Evolutionary conservation across 441 rosid species (phyloP), one percentile per base, ranked within the genome.

Genomic region (Eruca vesicaria): DNA sequence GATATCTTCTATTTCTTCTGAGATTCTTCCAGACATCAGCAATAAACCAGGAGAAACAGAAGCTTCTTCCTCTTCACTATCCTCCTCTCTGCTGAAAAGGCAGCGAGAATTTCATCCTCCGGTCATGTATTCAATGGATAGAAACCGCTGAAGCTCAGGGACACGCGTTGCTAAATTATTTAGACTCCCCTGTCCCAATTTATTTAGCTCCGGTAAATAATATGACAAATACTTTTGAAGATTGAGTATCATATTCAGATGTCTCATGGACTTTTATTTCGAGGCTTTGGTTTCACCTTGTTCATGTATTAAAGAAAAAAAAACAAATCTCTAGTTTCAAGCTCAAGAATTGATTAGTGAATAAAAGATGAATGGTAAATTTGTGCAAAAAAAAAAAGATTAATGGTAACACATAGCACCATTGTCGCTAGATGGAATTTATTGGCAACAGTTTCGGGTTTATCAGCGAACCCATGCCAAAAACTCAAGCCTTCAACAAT

Each of bases 181-280:
- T n/a, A n/a, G n/a, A n/a, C n/a, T n/a, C n/a, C n/a, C n/a, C n/a
- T n/a, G n/a, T n/a, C n/a, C n/a, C n/a, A n/a, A n/a, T n/a, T n/a
- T n/a, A n/a, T n/a, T n/a, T n/a, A n/a, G n/a, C n/a, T n/a, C 43
- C 43, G n/a, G 43, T 36, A 36, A 36, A 9, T 36, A 36, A 36
- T 36, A 9, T 36, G 14, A 82, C 82, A 89, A 91, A 92, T 92
- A 92, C 92, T 31, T 61, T 36, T 31, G 83, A 60, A 80, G 91
- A 78, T 73, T 84, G 78, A 62, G 80, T n/a, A 28, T 86, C 91
- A 50, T 56, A 84, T 73, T 85, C 97, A 72, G 80, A 3, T 23
- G 26, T 23, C 26, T 23, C 26, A 23, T 23, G 26, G 26, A 23
- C 26, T 1, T 66, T 85, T 87, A 71, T 78, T 87, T 8, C 12